phyloP scores from a whole-genome alignment of 1,284 basidiomycete species.

The Lentinula novae-zelandiae region DNA sequence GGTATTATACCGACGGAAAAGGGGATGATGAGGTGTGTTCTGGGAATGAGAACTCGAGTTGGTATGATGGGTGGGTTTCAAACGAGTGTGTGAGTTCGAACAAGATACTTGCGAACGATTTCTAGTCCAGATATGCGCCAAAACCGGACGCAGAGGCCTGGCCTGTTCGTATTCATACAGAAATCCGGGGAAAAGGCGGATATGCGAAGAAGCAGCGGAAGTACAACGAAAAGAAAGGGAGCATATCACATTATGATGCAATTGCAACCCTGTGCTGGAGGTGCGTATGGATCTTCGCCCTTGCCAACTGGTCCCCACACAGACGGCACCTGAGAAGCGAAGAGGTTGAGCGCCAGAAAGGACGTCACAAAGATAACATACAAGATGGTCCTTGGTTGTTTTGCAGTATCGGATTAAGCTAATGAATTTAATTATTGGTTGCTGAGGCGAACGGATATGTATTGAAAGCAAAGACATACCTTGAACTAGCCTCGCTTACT shows the following conservation, averaged over 20 bases:
- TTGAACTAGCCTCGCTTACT: conserved; percentile 88
- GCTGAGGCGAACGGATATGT: neutral
- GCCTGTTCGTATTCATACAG: neutral
- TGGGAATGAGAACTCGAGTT: neutral
- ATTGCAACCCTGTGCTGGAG: conserved; percentile 35
- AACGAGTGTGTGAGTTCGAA: conserved; percentile 1
- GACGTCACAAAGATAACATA: conserved; percentile 33
- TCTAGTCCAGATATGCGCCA: neutral
- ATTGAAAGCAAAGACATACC: conserved; percentile 45
- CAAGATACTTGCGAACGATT: conserved; percentile 6
- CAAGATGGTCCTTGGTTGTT: conserved; percentile 84
- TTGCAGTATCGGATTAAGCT: conserved; percentile 92
- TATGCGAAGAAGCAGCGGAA: neutral
- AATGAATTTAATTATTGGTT: conserved; percentile 9
- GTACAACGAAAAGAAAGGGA: neutral
- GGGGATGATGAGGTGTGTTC: neutral
- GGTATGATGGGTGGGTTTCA: neutral
- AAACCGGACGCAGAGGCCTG: neutral
- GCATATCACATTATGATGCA: conserved; percentile 21
- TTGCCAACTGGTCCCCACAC: conserved; percentile 93
- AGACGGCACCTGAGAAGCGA: conserved; percentile 62
- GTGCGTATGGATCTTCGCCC: conserved; percentile 86
- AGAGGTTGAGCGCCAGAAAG: conserved; percentile 12
- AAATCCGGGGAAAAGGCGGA: neutral
- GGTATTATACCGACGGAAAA: neutral